Conservation (phyloP, 2,329 filamentous ascomycete species). For the Sarocladium strictum region DNA sequence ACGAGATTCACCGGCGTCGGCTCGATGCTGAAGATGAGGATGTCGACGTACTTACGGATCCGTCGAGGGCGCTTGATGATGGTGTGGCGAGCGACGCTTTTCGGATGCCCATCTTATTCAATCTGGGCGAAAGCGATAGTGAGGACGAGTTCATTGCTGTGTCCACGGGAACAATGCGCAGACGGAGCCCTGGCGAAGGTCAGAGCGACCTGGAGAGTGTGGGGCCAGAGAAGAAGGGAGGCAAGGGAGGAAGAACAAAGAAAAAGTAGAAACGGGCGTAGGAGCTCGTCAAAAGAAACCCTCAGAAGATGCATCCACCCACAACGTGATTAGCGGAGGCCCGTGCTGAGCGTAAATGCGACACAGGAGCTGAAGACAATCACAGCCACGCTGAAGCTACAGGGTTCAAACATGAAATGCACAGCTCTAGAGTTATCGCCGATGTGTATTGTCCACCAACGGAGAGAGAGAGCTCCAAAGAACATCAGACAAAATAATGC, state of each 20-base stretch:
- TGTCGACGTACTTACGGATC: conserved; percentile 80
- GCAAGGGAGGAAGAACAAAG: conserved; percentile 33
- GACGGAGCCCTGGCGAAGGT: conserved; percentile 73
- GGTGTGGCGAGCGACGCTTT: conserved; percentile 49
- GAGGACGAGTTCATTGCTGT: conserved; percentile 78
- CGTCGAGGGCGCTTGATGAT: conserved; percentile 53
- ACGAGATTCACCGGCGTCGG: conserved; percentile 86
- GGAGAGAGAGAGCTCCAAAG: neutral
- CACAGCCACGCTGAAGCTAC: neutral
- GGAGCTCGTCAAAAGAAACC: neutral
- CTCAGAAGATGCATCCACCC: neutral
- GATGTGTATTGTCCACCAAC: conserved; percentile 1
- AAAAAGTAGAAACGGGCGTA: conserved; percentile 26
- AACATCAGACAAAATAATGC: neutral
- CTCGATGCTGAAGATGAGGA: conserved; percentile 90
- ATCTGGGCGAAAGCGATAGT: conserved; percentile 89
- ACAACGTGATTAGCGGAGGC: neutral
- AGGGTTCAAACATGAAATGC: too few relatives aligned
- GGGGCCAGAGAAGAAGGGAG: conserved; percentile 36
- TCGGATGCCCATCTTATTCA: conserved; percentile 86
- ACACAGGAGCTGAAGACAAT: neutral
- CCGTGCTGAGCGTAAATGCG: neutral
- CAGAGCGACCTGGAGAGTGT: conserved; percentile 56
- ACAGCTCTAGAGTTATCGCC: conserved; percentile 3
- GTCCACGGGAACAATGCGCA: conserved; percentile 74